These are phyloP conservation scores for Mycena alexandri DNA, from an alignment of 768 basidiomycete species.

Conservation along the genomic window DNA sequence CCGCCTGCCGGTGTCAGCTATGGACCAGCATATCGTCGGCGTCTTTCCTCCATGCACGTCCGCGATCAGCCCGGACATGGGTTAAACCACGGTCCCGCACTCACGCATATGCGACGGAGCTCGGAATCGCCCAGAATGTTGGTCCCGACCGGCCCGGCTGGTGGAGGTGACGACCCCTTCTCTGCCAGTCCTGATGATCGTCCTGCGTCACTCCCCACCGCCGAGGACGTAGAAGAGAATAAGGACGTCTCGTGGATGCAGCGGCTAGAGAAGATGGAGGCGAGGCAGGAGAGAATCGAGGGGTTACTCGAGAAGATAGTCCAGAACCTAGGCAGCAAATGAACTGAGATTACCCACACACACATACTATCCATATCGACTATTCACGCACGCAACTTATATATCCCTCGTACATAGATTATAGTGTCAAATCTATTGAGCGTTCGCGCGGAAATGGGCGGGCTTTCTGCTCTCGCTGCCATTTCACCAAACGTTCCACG, in stretches of 20 bases:
- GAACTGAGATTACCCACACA: neutral
- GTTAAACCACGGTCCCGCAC: conserved; percentile 35
- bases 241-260: conserved; percentile 37
- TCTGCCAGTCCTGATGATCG: conserved; percentile 37
- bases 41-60: conserved; percentile 54
- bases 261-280: conserved; percentile 54
- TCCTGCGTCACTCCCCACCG: conserved; percentile 39
- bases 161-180: conserved; percentile 36
- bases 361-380: neutral
- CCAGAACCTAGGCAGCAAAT: conserved; percentile 19
- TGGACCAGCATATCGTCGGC: conserved; percentile 58
- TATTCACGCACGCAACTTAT: too few species aligned
- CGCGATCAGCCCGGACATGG: conserved; percentile 23
- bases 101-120: conserved; percentile 30
- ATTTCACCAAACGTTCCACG: too few species aligned
- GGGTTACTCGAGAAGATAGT: conserved; percentile 54
- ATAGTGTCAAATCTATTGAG: too few species aligned
- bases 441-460: too few species aligned
- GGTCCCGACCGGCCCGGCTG: conserved; percentile 39
- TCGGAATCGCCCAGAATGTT: conserved; percentile 39
- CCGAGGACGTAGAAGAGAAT: conserved; percentile 40
- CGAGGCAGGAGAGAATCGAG: conserved; percentile 62
- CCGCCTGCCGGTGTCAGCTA: conserved; percentile 53
- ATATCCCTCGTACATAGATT: too few species aligned
- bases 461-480: too few species aligned